phyloP scores from a whole-genome alignment of 2,329 filamentous ascomycete genomes.

The Xylariaceae sp. region DNA sequence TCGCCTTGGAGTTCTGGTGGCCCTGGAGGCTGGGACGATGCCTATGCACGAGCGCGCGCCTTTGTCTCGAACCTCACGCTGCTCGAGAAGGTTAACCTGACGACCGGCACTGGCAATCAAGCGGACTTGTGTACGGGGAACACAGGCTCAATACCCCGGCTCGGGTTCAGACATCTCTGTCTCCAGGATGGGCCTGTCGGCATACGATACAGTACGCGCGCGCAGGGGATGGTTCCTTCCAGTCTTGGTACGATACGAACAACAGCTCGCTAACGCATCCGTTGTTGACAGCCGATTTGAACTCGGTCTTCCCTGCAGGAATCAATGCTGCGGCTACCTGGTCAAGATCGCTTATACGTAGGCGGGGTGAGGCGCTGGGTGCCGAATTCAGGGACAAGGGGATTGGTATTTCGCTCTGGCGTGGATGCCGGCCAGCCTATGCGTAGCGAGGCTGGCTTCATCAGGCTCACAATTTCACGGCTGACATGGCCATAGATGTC shows the following conservation, averaged over 20 bases:
- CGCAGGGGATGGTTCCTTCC: background rate
- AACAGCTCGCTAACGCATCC: background rate
- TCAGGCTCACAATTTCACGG: too few species aligned
- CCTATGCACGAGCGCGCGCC: slow-evolving; percentile 57
- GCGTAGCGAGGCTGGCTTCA: too few species aligned
- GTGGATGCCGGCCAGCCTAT: too few species aligned
- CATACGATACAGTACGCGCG: slow-evolving; percentile 45
- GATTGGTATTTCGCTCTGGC: slow-evolving; percentile 32
- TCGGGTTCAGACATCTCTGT: slow-evolving; percentile 21
- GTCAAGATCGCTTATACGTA: slow-evolving; percentile 61
- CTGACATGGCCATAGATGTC: slow-evolving; percentile 45
- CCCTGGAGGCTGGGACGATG: slow-evolving; percentile 48
- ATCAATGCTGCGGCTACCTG: slow-evolving; percentile 69
- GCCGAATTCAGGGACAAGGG: slow-evolving; percentile 67
- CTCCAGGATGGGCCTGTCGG: slow-evolving; percentile 63
- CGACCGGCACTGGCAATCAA: slow-evolving; percentile 60
- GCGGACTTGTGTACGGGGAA: slow-evolving; percentile 33
- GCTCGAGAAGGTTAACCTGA: slow-evolving; percentile 70
- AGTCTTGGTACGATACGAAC: slow-evolving; percentile 6
- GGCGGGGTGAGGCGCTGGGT: slow-evolving; percentile 65
- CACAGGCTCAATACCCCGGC: slow-evolving; percentile 14
- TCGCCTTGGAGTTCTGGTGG: slow-evolving; percentile 24
- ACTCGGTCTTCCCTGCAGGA: slow-evolving; percentile 65
- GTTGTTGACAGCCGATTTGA: slow-evolving; percentile 46
- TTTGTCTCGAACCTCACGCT: slow-evolving; percentile 65